Percentiles rank a stretch among this genome's conserved stretches.
These are phyloP conservation scores for Actinomucor elegans DNA, from an alignment of 371 early-diverging fungal genomes.

Conservation along the genomic window DNA sequence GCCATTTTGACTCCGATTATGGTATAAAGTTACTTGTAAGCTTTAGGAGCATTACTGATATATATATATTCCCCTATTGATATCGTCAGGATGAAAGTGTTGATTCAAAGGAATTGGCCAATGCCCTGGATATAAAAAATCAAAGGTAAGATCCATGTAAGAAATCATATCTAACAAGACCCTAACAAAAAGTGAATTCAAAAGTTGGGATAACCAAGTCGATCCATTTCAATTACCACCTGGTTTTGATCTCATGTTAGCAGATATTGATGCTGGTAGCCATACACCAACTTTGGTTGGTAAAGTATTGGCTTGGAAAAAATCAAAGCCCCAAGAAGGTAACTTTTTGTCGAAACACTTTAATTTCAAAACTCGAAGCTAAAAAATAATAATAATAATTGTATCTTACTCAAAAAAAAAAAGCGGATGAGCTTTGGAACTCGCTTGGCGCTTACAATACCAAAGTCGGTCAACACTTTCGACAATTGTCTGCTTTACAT, in stretches of 20 bases:
- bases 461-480: conserved; percentile 47
- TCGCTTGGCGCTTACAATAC: conserved; percentile 56
- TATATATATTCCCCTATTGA: not conserved
- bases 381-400: too few species aligned
- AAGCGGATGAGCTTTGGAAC: conserved; percentile 62
- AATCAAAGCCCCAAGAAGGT: conserved; percentile 59
- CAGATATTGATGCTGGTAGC: conserved; percentile 91
- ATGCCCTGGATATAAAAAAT: conserved; percentile 27
- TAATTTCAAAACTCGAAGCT: too few species aligned
- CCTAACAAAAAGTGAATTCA: not conserved
- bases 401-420: not conserved
- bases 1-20: conserved; percentile 63
- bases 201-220: conserved; percentile 76
- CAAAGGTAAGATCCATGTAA: conserved; percentile 22
- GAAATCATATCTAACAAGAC: too few species aligned
- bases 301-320: conserved; percentile 87
- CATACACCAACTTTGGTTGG: conserved; percentile 91
- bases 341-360: not conserved
- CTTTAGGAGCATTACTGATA: not conserved
- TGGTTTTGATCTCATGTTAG: conserved; percentile 74
- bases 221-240: conserved; percentile 71
- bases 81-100: conserved; percentile 27
- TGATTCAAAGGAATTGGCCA: conserved; percentile 19
- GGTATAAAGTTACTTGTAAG: conserved; percentile 28
- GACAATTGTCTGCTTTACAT: conserved; percentile 29